Conservation (phyloP, 2,329 filamentous ascomycete species). For the Colletotrichum sojae region DNA sequence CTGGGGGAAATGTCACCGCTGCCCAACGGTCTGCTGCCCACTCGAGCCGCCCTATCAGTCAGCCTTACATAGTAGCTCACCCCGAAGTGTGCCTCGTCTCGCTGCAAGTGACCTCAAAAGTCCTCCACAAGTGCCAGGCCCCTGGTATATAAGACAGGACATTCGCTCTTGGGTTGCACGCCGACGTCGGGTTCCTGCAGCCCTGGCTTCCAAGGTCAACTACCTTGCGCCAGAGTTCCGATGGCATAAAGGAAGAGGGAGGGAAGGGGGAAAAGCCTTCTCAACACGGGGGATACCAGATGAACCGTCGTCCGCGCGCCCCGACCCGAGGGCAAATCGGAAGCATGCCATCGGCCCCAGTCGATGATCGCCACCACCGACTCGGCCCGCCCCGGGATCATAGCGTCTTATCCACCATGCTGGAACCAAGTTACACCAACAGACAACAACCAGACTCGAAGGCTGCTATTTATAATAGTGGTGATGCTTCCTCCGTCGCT, state of each 20-base stretch:
- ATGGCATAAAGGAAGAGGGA: background rate
- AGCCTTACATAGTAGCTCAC: background rate
- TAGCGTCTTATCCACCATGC: conserved; percentile 27
- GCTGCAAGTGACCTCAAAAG: conserved; percentile 5
- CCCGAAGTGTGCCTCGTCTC: background rate
- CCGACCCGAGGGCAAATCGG: conserved; percentile 25
- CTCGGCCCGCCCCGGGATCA: conserved; percentile 37
- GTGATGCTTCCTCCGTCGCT: conserved; percentile 1
- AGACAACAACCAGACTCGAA: background rate
- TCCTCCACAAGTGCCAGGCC: background rate
- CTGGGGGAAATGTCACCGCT: background rate
- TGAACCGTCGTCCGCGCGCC: conserved; percentile 12
- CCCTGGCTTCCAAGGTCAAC: conserved; percentile 4
- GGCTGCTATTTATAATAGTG: background rate
- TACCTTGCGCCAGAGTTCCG: background rate
- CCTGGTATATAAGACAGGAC: conserved; percentile 2
- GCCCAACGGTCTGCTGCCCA: background rate
- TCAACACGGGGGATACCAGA: conserved; percentile 18
- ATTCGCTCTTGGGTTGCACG: background rate
- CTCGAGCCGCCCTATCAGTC: background rate
- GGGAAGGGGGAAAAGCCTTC: conserved; percentile 16
- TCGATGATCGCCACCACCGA: conserved; percentile 14
- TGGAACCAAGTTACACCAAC: background rate
- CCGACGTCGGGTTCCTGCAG: conserved; percentile 17
- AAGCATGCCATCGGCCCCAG: conserved; percentile 9